Conservation (phyloP, 768 basidiomycete species). For the Gloeostereum incarnatum region DNA sequence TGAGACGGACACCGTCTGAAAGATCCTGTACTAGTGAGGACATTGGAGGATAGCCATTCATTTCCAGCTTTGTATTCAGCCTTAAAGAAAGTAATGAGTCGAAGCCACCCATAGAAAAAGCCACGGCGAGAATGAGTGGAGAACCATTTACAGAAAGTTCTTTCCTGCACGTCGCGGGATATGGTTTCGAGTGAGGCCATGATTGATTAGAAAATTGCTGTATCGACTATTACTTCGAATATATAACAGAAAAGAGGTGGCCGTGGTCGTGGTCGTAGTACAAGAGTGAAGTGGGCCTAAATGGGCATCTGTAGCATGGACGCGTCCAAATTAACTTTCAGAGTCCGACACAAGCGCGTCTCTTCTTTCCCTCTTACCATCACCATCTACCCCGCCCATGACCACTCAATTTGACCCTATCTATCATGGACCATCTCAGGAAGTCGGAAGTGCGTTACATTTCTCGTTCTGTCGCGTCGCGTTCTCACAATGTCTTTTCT, state of each 20-base stretch:
- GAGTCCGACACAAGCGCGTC: conserved; percentile 26
- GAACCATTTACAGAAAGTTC: conserved; percentile 91
- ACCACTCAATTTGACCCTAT: conserved; percentile 83
- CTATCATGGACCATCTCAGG: conserved; percentile 62
- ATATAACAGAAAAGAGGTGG: conserved; percentile 6
- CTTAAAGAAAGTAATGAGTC: conserved; percentile 27
- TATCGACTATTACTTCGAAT: conserved; percentile 3
- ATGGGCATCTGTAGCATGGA: conserved; percentile 6
- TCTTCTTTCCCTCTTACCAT: conserved; percentile 11
- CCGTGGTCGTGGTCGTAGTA: not conserved
- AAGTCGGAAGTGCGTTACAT: conserved; percentile 70
- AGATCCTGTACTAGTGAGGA: conserved; percentile 83
- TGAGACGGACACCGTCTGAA: conserved; percentile 90
- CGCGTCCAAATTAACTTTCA: conserved; percentile 24
- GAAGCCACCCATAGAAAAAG: conserved; percentile 2
- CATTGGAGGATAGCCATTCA: conserved; percentile 81
- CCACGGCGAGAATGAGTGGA: conserved; percentile 3
- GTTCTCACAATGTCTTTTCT: conserved; percentile 8
- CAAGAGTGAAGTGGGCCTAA: not conserved
- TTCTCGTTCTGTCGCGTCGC: conserved; percentile 2
- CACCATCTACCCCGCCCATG: conserved; percentile 25
- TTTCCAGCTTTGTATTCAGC: conserved; percentile 93
- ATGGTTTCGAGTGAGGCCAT: conserved; percentile 57
- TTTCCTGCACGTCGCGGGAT: conserved; percentile 59
- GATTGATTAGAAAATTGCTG: conserved; percentile 7